Base-by-base conservation (phyloP, 2,329 filamentous ascomycete genomes). In the Aspergillus pseudoglaucus region DNA sequence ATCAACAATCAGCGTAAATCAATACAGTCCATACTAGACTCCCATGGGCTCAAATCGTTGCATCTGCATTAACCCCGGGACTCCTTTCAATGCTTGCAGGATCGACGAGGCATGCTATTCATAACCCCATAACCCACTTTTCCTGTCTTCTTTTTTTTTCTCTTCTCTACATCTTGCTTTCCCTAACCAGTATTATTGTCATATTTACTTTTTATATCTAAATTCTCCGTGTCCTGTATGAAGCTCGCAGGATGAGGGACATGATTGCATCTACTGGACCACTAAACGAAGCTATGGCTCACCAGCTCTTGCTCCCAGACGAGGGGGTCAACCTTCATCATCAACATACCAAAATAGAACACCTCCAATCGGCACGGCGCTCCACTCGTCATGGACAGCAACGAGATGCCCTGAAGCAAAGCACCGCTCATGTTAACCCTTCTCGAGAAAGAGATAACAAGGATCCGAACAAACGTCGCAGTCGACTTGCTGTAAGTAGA, bases 401-500 rank as follows among this genome's bases (percentile, higher is more conserved):
- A 6, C 61, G 61, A 27, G 63, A 63, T 4, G 44, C 57, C 25
- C 27, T 51, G 22, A 53, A 61, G 35, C 54, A 55, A 20, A 52
- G 47, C 20, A 43, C 44, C 30, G 47, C 47, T 38, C 57, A 55
- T 44, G 47, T 57, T 43, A 61, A 55, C 43, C 53, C 57, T 15
- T 51, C 50, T n/a, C 42, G 53, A 15, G 61, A 66, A 15, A 48
- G 61, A 37, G 70, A 74, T 14, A 59, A 58, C 39, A 71, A 72
- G 43, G 62, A 59, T 41, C 64, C 62, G 48, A 67, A 65, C 25
- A 71, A 77, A 48, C 70, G 75, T 47, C 75, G 80, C 44, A 81
- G 81, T 44, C 74, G 70, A 33, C 73, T 79, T 41, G 77, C 77
- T 18, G 77, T 79, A 68, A 47, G 60, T 56, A 9, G 18, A 15